phyloP scores from a whole-genome alignment of 169 alveolate genomes.

The Cyclospora cayetanensis region DNA sequence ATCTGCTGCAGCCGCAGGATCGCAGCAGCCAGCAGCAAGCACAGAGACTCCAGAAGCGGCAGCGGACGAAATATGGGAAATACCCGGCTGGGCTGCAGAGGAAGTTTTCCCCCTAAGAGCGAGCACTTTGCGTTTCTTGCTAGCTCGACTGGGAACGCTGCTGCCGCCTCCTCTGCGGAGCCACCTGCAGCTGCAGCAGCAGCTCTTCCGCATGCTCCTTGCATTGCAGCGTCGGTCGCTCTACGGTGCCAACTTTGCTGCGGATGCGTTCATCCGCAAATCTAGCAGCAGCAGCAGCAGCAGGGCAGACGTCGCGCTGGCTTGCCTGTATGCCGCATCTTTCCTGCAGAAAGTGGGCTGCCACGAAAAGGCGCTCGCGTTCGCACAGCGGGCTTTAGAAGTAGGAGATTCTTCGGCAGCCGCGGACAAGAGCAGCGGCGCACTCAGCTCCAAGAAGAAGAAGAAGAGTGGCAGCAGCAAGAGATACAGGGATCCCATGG shows the following conservation, averaged over 20 bases:
- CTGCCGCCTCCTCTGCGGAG: background rate
- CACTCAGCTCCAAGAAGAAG: background rate
- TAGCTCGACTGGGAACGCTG: background rate
- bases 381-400: background rate
- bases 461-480: slow-evolving; percentile 22
- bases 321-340: slow-evolving; percentile 1
- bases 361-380: background rate
- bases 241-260: background rate
- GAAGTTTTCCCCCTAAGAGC: too few relatives aligned
- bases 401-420: background rate
- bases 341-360: background rate
- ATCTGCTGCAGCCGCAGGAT: background rate
- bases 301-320: background rate
- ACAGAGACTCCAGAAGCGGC: slow-evolving; percentile 1
- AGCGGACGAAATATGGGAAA: background rate
- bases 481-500: background rate
- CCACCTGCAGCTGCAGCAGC: slow-evolving; percentile 17
- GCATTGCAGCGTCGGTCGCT: slow-evolving; percentile 19
- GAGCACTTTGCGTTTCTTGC: background rate
- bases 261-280: slow-evolving; percentile 2
- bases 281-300: slow-evolving; percentile 24
- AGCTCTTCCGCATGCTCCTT: slow-evolving; percentile 1
- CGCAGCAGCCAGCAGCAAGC: background rate
- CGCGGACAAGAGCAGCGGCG: too few relatives aligned
- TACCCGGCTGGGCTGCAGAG: background rate